Percentiles rank a stretch among this genome's conserved stretches.
Conservation (phyloP, 768 basidiomycete species). For the Grammothele lineata region DNA sequence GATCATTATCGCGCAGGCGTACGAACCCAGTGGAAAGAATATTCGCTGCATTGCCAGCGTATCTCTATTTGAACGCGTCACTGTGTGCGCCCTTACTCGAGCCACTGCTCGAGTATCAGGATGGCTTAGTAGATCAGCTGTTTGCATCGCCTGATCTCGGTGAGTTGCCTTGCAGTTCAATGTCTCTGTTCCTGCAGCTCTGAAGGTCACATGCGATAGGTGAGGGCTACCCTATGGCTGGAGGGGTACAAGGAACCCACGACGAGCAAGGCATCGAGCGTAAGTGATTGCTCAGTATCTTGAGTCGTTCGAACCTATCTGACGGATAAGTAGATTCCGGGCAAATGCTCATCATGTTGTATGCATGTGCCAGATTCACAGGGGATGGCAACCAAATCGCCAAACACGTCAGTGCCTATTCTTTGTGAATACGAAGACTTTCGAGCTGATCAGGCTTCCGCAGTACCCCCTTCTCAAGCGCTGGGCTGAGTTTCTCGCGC, state of each 20-base stretch:
- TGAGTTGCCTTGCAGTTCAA: not conserved
- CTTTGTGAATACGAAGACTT: not conserved
- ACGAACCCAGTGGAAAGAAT: slow-evolving; percentile 29
- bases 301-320: not conserved
- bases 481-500: slow-evolving; percentile 21
- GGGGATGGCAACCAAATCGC: slow-evolving; percentile 21
- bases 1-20: slow-evolving; percentile 12
- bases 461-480: slow-evolving; percentile 18
- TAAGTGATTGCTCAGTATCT: not conserved
- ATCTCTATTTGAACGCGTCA: slow-evolving; percentile 26
- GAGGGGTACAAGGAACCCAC: too few relatives aligned
- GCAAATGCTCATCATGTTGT: slow-evolving; percentile 21
- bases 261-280: slow-evolving; percentile 4
- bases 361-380: slow-evolving; percentile 24
- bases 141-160: slow-evolving; percentile 25
- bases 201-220: too few relatives aligned
- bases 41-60: slow-evolving; percentile 25
- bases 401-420: not conserved
- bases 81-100: slow-evolving; percentile 19
- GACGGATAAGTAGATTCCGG: slow-evolving; percentile 23
- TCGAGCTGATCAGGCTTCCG: not conserved
- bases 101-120: slow-evolving; percentile 24
- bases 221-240: too few relatives aligned
- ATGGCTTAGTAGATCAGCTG: slow-evolving; percentile 8
- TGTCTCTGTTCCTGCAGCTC: too few relatives aligned